Conservation (phyloP, 116 monocot genomes). For the Posidonia oceanica region DNA sequence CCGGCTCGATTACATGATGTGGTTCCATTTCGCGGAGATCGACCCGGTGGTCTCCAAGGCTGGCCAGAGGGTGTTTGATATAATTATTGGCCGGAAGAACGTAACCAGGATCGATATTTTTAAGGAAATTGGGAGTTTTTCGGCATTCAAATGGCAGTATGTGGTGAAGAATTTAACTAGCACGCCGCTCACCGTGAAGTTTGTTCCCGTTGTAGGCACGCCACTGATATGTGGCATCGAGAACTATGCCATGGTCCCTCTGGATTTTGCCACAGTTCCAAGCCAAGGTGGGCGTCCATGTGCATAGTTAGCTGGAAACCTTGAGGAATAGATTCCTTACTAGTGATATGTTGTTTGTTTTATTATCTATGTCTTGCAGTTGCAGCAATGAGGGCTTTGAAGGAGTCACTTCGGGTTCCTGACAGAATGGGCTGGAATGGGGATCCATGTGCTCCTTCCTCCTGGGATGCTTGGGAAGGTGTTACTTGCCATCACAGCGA, state of each 20-base stretch:
- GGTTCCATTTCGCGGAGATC: slow-evolving; percentile 97
- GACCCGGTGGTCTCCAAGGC: slow-evolving; percentile 43
- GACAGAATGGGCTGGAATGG: slow-evolving; percentile 99
- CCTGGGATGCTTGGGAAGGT: slow-evolving; percentile 99
- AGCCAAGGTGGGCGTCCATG: slow-evolving; percentile 45
- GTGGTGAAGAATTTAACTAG: slow-evolving; percentile 53
- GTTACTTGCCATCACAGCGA: slow-evolving; percentile 73
- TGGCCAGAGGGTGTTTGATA: slow-evolving; percentile 85
- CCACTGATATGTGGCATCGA: slow-evolving; percentile 79
- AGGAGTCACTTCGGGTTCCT: slow-evolving; percentile 69
- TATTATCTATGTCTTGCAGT: slow-evolving; percentile 20
- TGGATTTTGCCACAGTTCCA: slow-evolving; percentile 51
- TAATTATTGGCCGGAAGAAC: slow-evolving; percentile 36
- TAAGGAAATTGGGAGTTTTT: slow-evolving; percentile 65
- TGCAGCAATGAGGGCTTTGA: slow-evolving; percentile 72
- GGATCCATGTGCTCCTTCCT: slow-evolving; percentile 86
- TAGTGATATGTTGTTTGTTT: neutral
- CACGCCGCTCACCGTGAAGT: slow-evolving; percentile 50
- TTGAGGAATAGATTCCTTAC: neutral
- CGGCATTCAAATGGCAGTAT: slow-evolving; percentile 69
- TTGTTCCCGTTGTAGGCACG: slow-evolving; percentile 58
- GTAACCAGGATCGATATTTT: slow-evolving; percentile 65
- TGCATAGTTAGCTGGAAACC: neutral
- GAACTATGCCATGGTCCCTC: slow-evolving; percentile 86
- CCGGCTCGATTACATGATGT: slow-evolving; percentile 73